A percentile compares a stretch with the other conserved stretches of the same genome.
Conservation (phyloP, 2,329 filamentous ascomycete species). For the Cryphonectria naterciae region DNA sequence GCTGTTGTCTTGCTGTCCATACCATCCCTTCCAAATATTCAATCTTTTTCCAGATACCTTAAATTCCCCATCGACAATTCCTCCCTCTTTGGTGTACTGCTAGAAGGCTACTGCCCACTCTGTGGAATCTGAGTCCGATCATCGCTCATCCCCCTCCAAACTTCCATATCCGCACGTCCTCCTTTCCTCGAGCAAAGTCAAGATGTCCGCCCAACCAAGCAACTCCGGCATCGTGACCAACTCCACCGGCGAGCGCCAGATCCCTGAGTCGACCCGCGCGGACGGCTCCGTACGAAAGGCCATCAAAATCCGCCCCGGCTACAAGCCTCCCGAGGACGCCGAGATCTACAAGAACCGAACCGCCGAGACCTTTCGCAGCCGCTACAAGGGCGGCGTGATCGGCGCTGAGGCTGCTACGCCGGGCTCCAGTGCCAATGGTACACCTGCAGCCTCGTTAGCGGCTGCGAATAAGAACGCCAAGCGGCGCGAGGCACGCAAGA, state of each 20-base stretch:
- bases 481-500: conserved; percentile 60
- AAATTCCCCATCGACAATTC: not conserved
- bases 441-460: conserved; percentile 42
- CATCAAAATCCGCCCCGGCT: conserved; percentile 91
- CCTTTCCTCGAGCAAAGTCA: not conserved
- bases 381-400: conserved; percentile 39
- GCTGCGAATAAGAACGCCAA: conserved; percentile 87
- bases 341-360: conserved; percentile 94
- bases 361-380: conserved; percentile 81
- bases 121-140: not conserved
- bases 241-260: conserved; percentile 81
- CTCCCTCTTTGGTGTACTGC: not conserved
- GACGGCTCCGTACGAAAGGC: conserved; percentile 93
- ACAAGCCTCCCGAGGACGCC: conserved; percentile 91
- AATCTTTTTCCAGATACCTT: not conserved
- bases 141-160: not conserved
- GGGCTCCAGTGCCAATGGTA: not conserved
- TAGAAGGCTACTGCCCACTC: not conserved
- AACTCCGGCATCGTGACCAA: conserved; percentile 79
- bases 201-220: conserved; percentile 55
- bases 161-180: not conserved
- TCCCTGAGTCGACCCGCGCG: conserved; percentile 82
- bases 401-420: conserved; percentile 44
- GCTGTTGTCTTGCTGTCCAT: not conserved
- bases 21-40: not conserved